Percentiles rank a stretch among this genome's conserved stretches.
Conservation (phyloP, 495 filamentous ascomycete species). For the Evansstolkia leycettana region DNA sequence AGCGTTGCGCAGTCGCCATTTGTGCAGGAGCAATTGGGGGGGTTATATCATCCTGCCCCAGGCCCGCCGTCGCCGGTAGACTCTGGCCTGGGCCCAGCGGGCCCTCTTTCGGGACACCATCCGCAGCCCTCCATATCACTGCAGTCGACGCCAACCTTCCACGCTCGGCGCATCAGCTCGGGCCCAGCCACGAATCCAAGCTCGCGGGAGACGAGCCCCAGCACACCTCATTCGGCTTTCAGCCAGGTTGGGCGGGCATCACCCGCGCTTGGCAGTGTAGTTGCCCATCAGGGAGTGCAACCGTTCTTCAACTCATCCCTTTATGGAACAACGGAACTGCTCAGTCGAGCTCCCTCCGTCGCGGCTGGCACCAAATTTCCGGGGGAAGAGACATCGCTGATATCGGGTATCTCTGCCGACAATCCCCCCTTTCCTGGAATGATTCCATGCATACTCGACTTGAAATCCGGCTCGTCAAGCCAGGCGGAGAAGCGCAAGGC, state of each 20-base stretch:
- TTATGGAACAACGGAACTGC: constrained; percentile 19
- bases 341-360: constrained; percentile 13
- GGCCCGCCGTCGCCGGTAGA: constrained; percentile 21
- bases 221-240: constrained; percentile 37
- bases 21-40: constrained; percentile 21
- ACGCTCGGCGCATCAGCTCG: constrained; percentile 30
- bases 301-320: constrained; percentile 7
- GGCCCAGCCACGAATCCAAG: constrained; percentile 25
- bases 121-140: constrained; percentile 11
- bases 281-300: constrained; percentile 11
- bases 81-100: constrained; percentile 13
- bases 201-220: constrained; percentile 46
- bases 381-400: constrained; percentile 20
- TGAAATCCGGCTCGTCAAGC: constrained; percentile 70
- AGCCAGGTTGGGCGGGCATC: constrained; percentile 37
- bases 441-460: constrained; percentile 54
- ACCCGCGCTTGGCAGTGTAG: constrained; percentile 20
- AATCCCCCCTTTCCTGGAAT: constrained; percentile 28
- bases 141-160: constrained; percentile 28
- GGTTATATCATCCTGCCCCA: constrained; percentile 12
- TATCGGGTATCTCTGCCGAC: constrained; percentile 24
- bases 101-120: constrained; percentile 17
- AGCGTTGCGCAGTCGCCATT: constrained; percentile 36
- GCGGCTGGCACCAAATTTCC: constrained; percentile 17
- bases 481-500: constrained; percentile 86